These are phyloP conservation scores for Peltaster fructicola DNA, from an alignment of 2,329 filamentous ascomycete species.

Conservation along the genomic window DNA sequence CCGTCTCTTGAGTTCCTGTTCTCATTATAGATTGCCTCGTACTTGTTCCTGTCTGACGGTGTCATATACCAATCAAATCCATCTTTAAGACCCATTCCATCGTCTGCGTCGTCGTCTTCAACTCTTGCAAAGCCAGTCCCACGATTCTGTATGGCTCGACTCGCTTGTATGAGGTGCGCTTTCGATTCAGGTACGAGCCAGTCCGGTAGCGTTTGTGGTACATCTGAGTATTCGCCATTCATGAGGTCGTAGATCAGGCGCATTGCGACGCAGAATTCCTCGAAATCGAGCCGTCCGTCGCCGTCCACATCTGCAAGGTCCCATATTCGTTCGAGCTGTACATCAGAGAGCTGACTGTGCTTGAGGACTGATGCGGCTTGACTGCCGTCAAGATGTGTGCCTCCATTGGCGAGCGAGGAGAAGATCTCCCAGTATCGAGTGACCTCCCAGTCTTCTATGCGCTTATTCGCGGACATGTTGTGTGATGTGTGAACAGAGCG, in stretches of 20 bases:
- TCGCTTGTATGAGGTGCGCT: slow-evolving; percentile 74
- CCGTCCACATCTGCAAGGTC: slow-evolving; percentile 94
- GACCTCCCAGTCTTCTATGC: slow-evolving; percentile 56
- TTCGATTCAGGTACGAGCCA: slow-evolving; percentile 96
- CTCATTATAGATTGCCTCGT: slow-evolving; percentile 92
- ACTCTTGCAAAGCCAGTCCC: slow-evolving; percentile 72
- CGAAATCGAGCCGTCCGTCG: slow-evolving; percentile 94
- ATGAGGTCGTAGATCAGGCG: slow-evolving; percentile 91
- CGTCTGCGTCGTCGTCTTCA: slow-evolving; percentile 56
- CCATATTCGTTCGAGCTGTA: slow-evolving; percentile 94
- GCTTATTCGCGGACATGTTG: slow-evolving; percentile 25
- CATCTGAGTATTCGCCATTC: slow-evolving; percentile 83
- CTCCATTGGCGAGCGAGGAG: slow-evolving; percentile 46
- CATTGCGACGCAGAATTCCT: slow-evolving; percentile 99
- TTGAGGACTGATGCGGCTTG: slow-evolving; percentile 56
- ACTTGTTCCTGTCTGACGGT: slow-evolving; percentile 75
- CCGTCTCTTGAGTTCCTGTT: slow-evolving; percentile 67
- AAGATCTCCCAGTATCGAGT: slow-evolving; percentile 72
- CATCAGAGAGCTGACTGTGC: slow-evolving; percentile 53
- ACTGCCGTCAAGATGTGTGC: slow-evolving; percentile 46
- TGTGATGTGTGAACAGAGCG: too few species aligned
- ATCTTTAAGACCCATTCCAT: slow-evolving; percentile 72
- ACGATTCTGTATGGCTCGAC: slow-evolving; percentile 58
- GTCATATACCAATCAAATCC: slow-evolving; percentile 99
- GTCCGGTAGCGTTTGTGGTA: slow-evolving; percentile 73